Evolutionary conservation across 345 rosid species (phyloP).

Genomic region (Mangifera indica): DNA sequence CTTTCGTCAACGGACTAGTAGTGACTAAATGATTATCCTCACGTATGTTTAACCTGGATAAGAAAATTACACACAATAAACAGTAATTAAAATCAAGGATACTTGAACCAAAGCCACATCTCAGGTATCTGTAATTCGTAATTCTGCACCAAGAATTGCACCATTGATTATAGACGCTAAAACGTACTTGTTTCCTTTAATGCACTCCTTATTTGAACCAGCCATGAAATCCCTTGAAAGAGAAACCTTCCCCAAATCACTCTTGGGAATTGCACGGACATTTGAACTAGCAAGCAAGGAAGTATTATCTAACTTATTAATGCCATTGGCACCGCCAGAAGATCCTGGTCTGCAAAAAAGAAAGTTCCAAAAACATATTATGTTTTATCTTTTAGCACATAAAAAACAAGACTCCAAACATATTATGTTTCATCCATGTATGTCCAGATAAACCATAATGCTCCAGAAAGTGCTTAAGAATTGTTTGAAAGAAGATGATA

Average conservation of each 20-base stretch:
- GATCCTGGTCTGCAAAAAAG: constrained; percentile 43
- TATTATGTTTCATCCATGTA: no score
- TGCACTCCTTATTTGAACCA: constrained; percentile 43
- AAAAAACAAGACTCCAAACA: not conserved
- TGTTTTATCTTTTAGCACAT: not conserved
- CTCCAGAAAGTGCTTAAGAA: not conserved
- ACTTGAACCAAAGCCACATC: not conserved
- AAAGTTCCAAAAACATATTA: constrained; percentile 8
- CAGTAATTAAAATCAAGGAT: constrained; percentile 5
- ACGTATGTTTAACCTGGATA: constrained; percentile 37
- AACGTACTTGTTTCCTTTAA: constrained; percentile 49
- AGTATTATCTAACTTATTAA: constrained; percentile 36
- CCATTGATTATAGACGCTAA: not conserved
- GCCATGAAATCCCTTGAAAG: constrained; percentile 37
- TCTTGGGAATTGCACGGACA: constrained; percentile 32
- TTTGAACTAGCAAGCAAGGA: constrained; percentile 30
- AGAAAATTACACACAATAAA: constrained; percentile 7
- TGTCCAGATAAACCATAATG: constrained; percentile 5
- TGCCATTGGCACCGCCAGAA: constrained; percentile 29
- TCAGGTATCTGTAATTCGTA: constrained; percentile 8
- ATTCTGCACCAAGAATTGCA: not conserved
- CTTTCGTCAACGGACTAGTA: constrained; percentile 39
- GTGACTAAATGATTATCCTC: constrained; percentile 36
- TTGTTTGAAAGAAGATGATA: not conserved
- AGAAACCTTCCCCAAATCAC: constrained; percentile 42